These are phyloP conservation scores for Aspergillus tamarii DNA, from an alignment of 2,329 filamentous ascomycete genomes.

Conservation along the genomic window DNA sequence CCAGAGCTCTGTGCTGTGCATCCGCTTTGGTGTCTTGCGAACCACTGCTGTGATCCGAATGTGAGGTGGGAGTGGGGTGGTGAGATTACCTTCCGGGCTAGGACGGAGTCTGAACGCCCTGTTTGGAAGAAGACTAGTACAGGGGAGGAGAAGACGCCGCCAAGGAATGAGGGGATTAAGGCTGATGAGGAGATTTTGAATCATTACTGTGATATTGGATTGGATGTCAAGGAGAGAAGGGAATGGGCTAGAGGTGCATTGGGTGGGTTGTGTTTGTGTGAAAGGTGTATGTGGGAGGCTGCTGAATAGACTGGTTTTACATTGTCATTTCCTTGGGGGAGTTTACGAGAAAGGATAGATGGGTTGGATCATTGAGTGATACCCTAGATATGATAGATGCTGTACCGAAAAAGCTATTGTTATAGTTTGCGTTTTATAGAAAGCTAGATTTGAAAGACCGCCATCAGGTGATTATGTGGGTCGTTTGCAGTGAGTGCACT, in stretches of 20 bases:
- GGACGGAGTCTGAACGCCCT: constrained; percentile 38
- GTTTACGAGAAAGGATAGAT: neutral
- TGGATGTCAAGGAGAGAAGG: constrained; percentile 77
- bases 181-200: constrained; percentile 85
- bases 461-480: neutral
- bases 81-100: constrained; percentile 44
- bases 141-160: constrained; percentile 17
- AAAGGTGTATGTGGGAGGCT: constrained; percentile 77
- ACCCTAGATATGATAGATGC: neutral
- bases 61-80: constrained; percentile 88
- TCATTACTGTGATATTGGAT: constrained; percentile 87
- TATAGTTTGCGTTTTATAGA: neutral
- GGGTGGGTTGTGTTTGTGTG: constrained; percentile 86
- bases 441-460: neutral
- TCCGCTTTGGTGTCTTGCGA: constrained; percentile 93
- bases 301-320: constrained; percentile 13
- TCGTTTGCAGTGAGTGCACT: neutral
- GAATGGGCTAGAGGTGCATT: constrained; percentile 89
- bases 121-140: constrained; percentile 34
- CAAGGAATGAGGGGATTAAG: constrained; percentile 53
- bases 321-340: neutral
- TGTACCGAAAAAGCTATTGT: neutral
- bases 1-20: constrained; percentile 94
- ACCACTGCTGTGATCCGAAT: constrained; percentile 95
- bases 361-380: constrained; percentile 16